Evolutionary conservation across 768 basidiomycete species (phyloP), one percentile per base, ranked within the genome.

Genomic region (Leccinum subgranulosum): DNA sequence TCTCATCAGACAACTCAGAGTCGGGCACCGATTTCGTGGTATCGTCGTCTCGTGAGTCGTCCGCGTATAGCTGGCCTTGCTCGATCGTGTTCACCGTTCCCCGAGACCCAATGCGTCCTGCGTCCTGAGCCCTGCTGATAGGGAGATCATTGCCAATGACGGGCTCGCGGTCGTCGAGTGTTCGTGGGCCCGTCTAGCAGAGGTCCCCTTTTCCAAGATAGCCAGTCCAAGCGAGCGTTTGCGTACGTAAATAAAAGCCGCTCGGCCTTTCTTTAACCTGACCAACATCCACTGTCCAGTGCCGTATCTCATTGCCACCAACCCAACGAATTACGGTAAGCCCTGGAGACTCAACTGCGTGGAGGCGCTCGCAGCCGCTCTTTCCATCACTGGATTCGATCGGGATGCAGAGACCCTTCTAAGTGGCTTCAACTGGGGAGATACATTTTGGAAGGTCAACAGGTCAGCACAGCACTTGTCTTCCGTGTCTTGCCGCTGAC

Each of bases 101-200:
- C 43, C 43, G 57, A 95, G 94, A 33, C 96, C 96, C 3, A 91
- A 93, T 67, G 96, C 87, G 0, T 88, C 79, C 28, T 79, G 83
- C 63, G 76, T 89, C 23, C 80, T 98, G 21, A 90, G 86, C 48
- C 94, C 93, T 1, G 81, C 87, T 1, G 97, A 99, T 67, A 81
- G 84, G n/a, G 86, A 88, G 5, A 84, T 95, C 56, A 77, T 98
- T 9, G 75, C 81, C 0, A 77, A 79, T 47, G 76, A 77, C 33
- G 97, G 97, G 0, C 74, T 98, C 6, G 97, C 96, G 1, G 97
- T 99, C n/a, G 92, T 99, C 2, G 97, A 99, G 69, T 98, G 96
- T 70, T 96, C 93, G 4, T 99, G 97, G 97, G 96, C 97, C 1
- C 83, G 94, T 21, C 74, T 98, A 8, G 92, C 92, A 48, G 97